A percentile compares a stretch with the other conserved stretches of the same genome.
Conservation (phyloP, 2,329 filamentous ascomycete genomes). For the Leptographium radiaticola region DNA sequence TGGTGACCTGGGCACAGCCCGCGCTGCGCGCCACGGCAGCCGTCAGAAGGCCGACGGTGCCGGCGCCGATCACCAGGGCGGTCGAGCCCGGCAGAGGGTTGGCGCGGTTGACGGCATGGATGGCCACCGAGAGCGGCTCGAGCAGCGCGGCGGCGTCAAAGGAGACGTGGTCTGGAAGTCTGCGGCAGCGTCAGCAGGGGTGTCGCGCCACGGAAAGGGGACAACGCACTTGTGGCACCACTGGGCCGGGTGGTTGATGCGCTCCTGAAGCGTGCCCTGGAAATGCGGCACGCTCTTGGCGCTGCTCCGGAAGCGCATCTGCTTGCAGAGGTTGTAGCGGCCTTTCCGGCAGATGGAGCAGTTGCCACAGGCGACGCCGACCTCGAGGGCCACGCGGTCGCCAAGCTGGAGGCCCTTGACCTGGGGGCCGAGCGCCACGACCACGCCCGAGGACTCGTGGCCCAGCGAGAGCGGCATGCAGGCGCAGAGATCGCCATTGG, state of each 20-base stretch:
- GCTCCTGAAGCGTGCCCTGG: slow-evolving; percentile 49
- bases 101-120: slow-evolving; percentile 47
- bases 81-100: slow-evolving; percentile 37
- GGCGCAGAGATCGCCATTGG: slow-evolving; percentile 56
- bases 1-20: slow-evolving; percentile 45
- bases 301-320: slow-evolving; percentile 48
- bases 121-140: slow-evolving; percentile 48
- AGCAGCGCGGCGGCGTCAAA: slow-evolving; percentile 47
- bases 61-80: slow-evolving; percentile 51
- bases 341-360: slow-evolving; percentile 38
- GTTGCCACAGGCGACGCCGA: slow-evolving; percentile 38
- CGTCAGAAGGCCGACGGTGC: slow-evolving; percentile 49
- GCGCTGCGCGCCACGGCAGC: slow-evolving; percentile 49
- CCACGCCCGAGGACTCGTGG: slow-evolving; percentile 48
- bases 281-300: slow-evolving; percentile 51
- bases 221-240: slow-evolving; percentile 47
- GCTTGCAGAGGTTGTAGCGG: slow-evolving; percentile 50
- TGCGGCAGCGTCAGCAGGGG: slow-evolving; percentile 13
- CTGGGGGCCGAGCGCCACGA: slow-evolving; percentile 40
- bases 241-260: slow-evolving; percentile 46
- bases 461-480: slow-evolving; percentile 51
- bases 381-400: slow-evolving; percentile 45
- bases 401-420: slow-evolving; percentile 39
- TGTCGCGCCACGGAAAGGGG: background rate
- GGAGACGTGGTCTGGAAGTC: slow-evolving; percentile 44